A percentile compares a stretch with the other conserved stretches of the same genome.
These are phyloP conservation scores for Grosmannia clavigera DNA, from an alignment of 2,329 filamentous ascomycete species.

Conservation along the genomic window DNA sequence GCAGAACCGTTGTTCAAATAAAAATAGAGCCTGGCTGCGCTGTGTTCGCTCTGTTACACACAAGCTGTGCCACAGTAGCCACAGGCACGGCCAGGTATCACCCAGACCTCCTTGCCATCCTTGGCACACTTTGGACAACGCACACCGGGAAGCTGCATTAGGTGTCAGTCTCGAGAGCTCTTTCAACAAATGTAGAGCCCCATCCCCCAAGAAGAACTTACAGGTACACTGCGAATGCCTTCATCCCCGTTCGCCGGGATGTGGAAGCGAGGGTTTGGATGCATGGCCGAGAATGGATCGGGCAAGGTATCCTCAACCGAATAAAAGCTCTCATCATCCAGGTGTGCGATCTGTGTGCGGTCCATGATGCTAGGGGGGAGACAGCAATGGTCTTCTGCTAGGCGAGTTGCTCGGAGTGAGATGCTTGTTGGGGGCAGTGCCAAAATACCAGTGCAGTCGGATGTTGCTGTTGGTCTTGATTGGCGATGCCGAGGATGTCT, in stretches of 20 bases:
- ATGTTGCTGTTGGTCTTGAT: not conserved
- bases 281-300: not conserved
- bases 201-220: not conserved
- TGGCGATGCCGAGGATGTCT: not conserved
- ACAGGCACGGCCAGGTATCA: slow-evolving; percentile 15
- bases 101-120: slow-evolving; percentile 15
- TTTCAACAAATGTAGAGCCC: not conserved
- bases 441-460: not conserved
- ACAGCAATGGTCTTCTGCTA: not conserved
- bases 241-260: slow-evolving; percentile 2
- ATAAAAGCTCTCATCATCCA: not conserved
- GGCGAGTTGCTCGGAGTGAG: not conserved
- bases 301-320: not conserved
- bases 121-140: slow-evolving; percentile 15
- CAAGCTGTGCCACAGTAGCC: slow-evolving; percentile 15
- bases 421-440: not conserved
- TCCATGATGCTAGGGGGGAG: not conserved
- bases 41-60: slow-evolving; percentile 3
- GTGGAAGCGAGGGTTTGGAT: slow-evolving; percentile 2
- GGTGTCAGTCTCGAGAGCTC: not conserved
- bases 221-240: slow-evolving; percentile 9
- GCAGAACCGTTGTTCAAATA: not conserved
- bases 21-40: not conserved
- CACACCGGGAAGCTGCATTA: slow-evolving; percentile 13
- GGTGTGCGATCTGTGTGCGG: not conserved